A percentile compares a stretch with the other conserved stretches of the same genome.
Evolutionary conservation across 2,329 filamentous ascomycete genomes (phyloP).

Genomic region (Exophiala xenobiotica): DNA sequence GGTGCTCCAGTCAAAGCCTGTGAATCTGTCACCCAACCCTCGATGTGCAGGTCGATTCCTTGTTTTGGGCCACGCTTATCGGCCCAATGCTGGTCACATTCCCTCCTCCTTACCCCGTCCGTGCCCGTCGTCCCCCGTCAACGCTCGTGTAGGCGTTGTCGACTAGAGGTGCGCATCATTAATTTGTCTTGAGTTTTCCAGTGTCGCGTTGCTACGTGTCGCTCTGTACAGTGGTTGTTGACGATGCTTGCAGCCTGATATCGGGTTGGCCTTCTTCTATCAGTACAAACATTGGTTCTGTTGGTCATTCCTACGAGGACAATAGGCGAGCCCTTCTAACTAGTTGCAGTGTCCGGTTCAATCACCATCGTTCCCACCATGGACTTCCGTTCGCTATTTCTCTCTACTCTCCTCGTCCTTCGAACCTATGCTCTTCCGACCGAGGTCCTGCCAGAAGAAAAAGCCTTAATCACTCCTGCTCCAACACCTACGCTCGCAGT

Average conservation of each 20-base stretch:
- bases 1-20: too few relatives aligned
- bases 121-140: neutral
- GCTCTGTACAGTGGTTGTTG: too few relatives aligned
- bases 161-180: too few relatives aligned
- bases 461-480: constrained; percentile 46
- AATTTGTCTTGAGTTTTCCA: too few relatives aligned
- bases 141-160: too few relatives aligned
- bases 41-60: neutral
- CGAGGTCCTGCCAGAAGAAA: constrained; percentile 15
- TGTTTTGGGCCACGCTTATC: neutral
- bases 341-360: neutral
- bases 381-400: neutral
- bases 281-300: too few relatives aligned
- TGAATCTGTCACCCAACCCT: too few relatives aligned
- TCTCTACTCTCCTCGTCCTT: constrained; percentile 2
- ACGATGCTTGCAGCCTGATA: too few relatives aligned
- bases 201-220: too few relatives aligned
- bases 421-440: constrained; percentile 14
- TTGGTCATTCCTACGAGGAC: too few relatives aligned
- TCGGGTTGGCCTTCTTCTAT: too few relatives aligned
- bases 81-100: neutral
- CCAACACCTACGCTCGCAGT: constrained; percentile 41
- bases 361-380: neutral
- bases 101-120: neutral
- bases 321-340: neutral